phyloP scores from a whole-genome alignment of 1,284 basidiomycete species.

The Ganoderma sinense region DNA sequence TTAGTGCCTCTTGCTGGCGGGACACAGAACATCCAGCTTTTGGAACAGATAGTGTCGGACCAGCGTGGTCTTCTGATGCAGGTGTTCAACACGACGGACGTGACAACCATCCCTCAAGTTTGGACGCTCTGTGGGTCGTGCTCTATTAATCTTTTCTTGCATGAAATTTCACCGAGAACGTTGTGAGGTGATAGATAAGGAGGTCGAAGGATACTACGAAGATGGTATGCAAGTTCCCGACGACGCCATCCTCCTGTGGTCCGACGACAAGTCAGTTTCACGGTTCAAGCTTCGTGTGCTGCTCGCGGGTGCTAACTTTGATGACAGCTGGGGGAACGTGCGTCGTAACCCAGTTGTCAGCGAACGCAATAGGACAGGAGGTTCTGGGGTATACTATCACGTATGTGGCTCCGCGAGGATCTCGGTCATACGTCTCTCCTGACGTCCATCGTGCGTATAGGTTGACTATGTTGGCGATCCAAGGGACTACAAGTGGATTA shows the following conservation, averaged over 20 bases:
- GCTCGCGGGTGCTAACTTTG: neutral
- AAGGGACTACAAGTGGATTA: constrained; percentile 69
- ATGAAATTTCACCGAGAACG: neutral
- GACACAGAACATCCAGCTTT: constrained; percentile 53
- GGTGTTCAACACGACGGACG: constrained; percentile 58
- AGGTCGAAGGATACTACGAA: constrained; percentile 74
- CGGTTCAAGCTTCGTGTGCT: neutral
- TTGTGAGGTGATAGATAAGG: constrained; percentile 52
- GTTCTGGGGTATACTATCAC: constrained; percentile 76
- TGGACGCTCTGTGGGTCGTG: constrained; percentile 65
- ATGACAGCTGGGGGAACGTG: constrained; percentile 63
- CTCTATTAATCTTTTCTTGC: neutral
- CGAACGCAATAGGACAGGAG: constrained; percentile 65
- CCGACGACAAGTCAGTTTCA: constrained; percentile 62
- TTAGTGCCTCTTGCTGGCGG: constrained; percentile 59
- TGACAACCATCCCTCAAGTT: constrained; percentile 65
- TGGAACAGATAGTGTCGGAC: constrained; percentile 64
- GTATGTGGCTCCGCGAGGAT: constrained; percentile 36
- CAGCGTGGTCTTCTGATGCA: constrained; percentile 69
- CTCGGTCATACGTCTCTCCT: neutral
- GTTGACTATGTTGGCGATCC: constrained; percentile 56
- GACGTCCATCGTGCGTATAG: neutral
- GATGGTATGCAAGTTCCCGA: constrained; percentile 63
- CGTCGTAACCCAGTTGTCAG: constrained; percentile 59
- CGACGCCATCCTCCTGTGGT: constrained; percentile 65